Percentiles rank a stretch among this genome's conserved stretches.
These are phyloP conservation scores for Penicillium silybi DNA, from an alignment of 495 filamentous ascomycete genomes.

Conservation along the genomic window DNA sequence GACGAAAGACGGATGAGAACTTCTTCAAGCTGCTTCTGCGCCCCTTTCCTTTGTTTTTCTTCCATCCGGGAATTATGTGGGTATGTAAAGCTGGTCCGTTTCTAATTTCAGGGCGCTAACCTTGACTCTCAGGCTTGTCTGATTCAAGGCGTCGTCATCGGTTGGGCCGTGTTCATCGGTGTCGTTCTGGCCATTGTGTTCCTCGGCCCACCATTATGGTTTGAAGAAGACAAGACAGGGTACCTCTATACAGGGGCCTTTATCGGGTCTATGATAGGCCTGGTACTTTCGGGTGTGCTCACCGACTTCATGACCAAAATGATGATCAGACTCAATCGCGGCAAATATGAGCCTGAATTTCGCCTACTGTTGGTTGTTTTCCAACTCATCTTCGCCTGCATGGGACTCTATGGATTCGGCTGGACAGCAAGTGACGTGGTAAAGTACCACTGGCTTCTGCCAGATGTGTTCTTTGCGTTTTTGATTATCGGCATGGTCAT, in stretches of 20 bases:
- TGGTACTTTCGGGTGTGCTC: slow-evolving; percentile 66
- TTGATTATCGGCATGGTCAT: slow-evolving; percentile 86
- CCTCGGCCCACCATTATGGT: slow-evolving; percentile 73
- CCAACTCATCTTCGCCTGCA: slow-evolving; percentile 70
- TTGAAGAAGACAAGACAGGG: slow-evolving; percentile 74
- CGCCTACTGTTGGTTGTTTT: slow-evolving; percentile 76
- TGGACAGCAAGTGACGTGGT: slow-evolving; percentile 56
- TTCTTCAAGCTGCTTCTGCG: slow-evolving; percentile 59
- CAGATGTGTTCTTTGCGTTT: slow-evolving; percentile 73
- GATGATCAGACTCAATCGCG: slow-evolving; percentile 71
- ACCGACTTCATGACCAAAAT: slow-evolving; percentile 66
- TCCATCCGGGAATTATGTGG: slow-evolving; percentile 83
- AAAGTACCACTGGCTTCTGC: slow-evolving; percentile 65
- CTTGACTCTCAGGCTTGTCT: slow-evolving; percentile 57
- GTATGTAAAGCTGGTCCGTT: slow-evolving; percentile 20
- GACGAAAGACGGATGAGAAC: slow-evolving; percentile 65
- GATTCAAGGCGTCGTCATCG: slow-evolving; percentile 86
- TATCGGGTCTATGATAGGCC: slow-evolving; percentile 74
- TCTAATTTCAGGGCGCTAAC: slow-evolving; percentile 2
- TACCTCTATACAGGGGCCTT: slow-evolving; percentile 90
- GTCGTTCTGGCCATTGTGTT: slow-evolving; percentile 82
- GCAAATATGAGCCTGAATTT: slow-evolving; percentile 90
- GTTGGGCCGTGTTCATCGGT: slow-evolving; percentile 93
- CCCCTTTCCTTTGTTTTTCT: slow-evolving; percentile 60
- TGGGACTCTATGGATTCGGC: slow-evolving; percentile 83